phyloP scores from a whole-genome alignment of 176 grass and related monocot species.

The Avena atlantica region DNA sequence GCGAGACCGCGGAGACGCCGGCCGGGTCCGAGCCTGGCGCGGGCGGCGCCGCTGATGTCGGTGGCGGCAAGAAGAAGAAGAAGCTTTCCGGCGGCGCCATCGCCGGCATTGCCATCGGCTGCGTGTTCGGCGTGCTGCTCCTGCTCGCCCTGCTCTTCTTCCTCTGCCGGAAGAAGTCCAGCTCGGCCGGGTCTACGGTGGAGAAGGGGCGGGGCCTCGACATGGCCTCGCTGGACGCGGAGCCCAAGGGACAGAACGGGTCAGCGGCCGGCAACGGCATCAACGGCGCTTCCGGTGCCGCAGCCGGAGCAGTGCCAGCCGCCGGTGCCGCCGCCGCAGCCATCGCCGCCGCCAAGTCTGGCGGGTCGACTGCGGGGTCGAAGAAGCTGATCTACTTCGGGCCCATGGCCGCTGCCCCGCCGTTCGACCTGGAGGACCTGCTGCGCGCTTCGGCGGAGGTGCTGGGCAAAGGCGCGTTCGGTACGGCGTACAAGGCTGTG shows the following conservation, averaged over 20 bases:
- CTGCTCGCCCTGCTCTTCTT: slow-evolving; percentile 66
- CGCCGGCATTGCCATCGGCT: slow-evolving; percentile 90
- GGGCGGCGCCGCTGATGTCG: slow-evolving; percentile 20
- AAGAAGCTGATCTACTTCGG: slow-evolving; percentile 96
- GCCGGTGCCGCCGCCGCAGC: background rate
- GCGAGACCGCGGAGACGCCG: slow-evolving; percentile 61
- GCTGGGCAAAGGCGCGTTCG: slow-evolving; percentile 95
- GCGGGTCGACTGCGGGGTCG: slow-evolving; percentile 22
- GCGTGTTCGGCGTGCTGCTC: slow-evolving; percentile 62
- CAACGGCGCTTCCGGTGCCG: background rate
- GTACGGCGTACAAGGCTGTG: slow-evolving; percentile 98
- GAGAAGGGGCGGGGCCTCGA: slow-evolving; percentile 58
- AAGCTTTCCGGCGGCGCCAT: slow-evolving; percentile 97
- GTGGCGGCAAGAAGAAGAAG: slow-evolving; percentile 63
- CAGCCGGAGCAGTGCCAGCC: slow-evolving; percentile 18
- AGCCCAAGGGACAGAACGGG: slow-evolving; percentile 61
- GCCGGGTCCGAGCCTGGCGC: slow-evolving; percentile 28
- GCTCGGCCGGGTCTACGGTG: slow-evolving; percentile 43
- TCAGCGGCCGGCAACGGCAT: slow-evolving; percentile 17
- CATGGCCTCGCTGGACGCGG: slow-evolving; percentile 41
- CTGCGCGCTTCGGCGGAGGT: slow-evolving; percentile 98
- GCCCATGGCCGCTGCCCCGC: slow-evolving; percentile 45
- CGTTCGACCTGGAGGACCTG: slow-evolving; percentile 97
- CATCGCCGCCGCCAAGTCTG: slow-evolving; percentile 40
- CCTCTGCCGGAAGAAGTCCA: slow-evolving; percentile 64